A percentile compares a stretch with the other conserved stretches of the same genome.
phyloP scores from a whole-genome alignment of 129 eudicot species.

The Arctium minus region DNA sequence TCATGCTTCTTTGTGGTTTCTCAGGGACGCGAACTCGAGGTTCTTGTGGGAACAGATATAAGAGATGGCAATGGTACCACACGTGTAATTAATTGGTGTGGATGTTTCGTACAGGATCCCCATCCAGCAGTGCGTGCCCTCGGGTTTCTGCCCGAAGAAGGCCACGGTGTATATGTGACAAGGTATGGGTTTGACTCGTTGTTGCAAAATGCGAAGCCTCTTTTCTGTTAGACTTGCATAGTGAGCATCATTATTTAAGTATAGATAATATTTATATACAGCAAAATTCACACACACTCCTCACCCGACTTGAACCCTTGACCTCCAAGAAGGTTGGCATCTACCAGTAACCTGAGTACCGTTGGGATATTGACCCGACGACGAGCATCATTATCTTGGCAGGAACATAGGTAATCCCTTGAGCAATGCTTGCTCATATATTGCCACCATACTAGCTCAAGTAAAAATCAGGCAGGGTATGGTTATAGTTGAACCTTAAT shows the following conservation, averaged over 20 bases:
- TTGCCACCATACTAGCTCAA: neutral
- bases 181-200: slow-evolving; percentile 36
- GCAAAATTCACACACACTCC: neutral
- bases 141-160: slow-evolving; percentile 86
- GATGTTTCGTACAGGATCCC: slow-evolving; percentile 83
- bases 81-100: slow-evolving; percentile 88
- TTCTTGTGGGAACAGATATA: slow-evolving; percentile 84
- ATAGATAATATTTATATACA: too few relatives aligned
- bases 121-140: slow-evolving; percentile 92
- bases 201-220: neutral
- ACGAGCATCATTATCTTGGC: neutral
- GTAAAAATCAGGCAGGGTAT: neutral
- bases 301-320: neutral
- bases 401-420: neutral
- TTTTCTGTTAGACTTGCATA: neutral
- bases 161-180: slow-evolving; percentile 90
- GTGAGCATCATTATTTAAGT: neutral
- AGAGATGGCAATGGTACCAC: slow-evolving; percentile 96
- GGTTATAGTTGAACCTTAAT: neutral
- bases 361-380: too few relatives aligned
- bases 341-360: neutral
- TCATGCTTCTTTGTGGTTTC: slow-evolving; percentile 12
- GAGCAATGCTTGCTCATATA: too few relatives aligned
- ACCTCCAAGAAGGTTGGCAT: neutral
- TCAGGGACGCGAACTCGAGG: slow-evolving; percentile 80